phyloP scores from a whole-genome alignment of 768 basidiomycete species.

The Russula olivacea region DNA sequence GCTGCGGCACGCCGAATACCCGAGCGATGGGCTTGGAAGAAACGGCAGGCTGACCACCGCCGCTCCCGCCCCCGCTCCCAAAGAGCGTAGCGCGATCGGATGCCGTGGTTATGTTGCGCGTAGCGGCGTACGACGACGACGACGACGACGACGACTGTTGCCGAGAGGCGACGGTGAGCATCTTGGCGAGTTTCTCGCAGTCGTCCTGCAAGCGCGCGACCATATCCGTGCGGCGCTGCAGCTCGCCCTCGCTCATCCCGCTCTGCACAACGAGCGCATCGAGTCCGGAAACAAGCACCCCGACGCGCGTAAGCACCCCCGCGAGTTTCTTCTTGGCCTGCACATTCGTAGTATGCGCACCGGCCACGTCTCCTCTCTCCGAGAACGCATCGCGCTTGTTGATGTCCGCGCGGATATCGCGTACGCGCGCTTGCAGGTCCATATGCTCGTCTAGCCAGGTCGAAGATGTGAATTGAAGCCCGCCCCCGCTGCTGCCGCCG shows the following conservation, averaged over 20 bases:
- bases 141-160: slow-evolving; percentile 45
- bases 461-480: slow-evolving; percentile 59
- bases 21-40: slow-evolving; percentile 47
- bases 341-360: slow-evolving; percentile 74
- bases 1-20: slow-evolving; percentile 68
- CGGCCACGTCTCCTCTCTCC: slow-evolving; percentile 63
- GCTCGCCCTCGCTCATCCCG: slow-evolving; percentile 88
- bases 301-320: slow-evolving; percentile 67
- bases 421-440: slow-evolving; percentile 66
- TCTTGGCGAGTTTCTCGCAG: slow-evolving; percentile 79
- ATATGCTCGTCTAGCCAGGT: slow-evolving; percentile 90
- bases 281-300: slow-evolving; percentile 62
- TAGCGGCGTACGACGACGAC: slow-evolving; percentile 31
- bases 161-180: slow-evolving; percentile 66
- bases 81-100: slow-evolving; percentile 64
- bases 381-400: slow-evolving; percentile 83
- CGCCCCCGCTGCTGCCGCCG: no score
- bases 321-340: slow-evolving; percentile 83
- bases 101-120: slow-evolving; percentile 42
- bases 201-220: slow-evolving; percentile 85
- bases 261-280: slow-evolving; percentile 57
- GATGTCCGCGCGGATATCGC: slow-evolving; percentile 79
- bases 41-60: not conserved
- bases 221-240: slow-evolving; percentile 84
- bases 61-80: not conserved